phyloP scores from a whole-genome alignment of 768 basidiomycete genomes.

The Russula abietina region DNA sequence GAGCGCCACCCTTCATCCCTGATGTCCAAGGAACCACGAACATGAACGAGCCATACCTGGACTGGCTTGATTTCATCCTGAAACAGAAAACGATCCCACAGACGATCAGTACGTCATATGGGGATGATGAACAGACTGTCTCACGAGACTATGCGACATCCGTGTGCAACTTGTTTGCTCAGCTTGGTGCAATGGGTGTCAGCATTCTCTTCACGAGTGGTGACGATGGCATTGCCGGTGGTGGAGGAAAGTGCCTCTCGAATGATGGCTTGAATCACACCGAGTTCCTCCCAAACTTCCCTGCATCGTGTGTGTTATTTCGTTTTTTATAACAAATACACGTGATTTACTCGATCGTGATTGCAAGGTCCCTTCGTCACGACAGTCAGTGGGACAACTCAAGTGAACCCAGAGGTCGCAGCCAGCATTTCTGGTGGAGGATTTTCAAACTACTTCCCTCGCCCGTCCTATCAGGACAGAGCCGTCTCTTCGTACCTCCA shows the following conservation, averaged over 20 bases:
- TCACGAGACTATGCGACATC: constrained; percentile 52
- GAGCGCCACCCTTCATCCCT: no score
- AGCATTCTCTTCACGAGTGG: constrained; percentile 61
- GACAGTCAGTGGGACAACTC: constrained; percentile 52
- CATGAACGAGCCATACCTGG: no score
- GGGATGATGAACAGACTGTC: constrained; percentile 52
- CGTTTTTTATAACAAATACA: not conserved
- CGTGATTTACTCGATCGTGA: not conserved
- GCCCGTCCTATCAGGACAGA: no score
- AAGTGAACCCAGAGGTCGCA: constrained; percentile 54
- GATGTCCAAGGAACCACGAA: no score
- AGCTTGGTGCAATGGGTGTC: constrained; percentile 54
- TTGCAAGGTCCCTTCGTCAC: constrained; percentile 51
- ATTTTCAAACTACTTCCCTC: no score
- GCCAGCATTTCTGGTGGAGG: constrained; percentile 54
- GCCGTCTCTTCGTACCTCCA: no score
- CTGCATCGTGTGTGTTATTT: constrained; percentile 28
- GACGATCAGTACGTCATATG: no score
- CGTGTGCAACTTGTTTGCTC: no score
- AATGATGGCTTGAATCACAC: no score
- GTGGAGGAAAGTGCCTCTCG: constrained; percentile 36
- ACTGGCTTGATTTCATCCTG: no score
- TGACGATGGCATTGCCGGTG: constrained; percentile 57
- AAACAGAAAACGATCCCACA: no score
- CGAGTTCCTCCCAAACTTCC: no score